Base-by-base conservation (phyloP, 1,284 basidiomycete genomes). In the Sporisorium graminicola region DNA sequence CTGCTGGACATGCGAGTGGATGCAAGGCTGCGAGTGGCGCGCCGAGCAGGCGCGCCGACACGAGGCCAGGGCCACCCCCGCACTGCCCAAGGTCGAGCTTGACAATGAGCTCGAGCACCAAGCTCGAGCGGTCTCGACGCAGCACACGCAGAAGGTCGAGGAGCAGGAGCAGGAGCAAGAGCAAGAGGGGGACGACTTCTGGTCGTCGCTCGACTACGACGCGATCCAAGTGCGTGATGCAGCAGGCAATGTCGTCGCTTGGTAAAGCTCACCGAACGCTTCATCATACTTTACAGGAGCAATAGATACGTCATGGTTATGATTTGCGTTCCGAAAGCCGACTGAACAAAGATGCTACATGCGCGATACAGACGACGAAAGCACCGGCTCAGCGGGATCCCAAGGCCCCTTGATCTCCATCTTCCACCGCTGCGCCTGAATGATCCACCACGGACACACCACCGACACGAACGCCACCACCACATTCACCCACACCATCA, bases 1-100 rank as follows among this genome's bases (percentile, higher is more conserved):
- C 2, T 85, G 83, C 40, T 69, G 74, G 63, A 63, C 58, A 6
- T 85, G 83, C 64, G 80, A 78, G 46, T 85, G 74, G 74, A 63
- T 62, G 3, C 64, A 81, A 4, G 78, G 70, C 0, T 85, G 83
- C 52, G 83, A 85, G 59, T 85, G 83, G 83, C 69, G 83, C 10
- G 57, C 46, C 0, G 7, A 24, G 13, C 66, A 74, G 33, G 22
- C 44, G 20, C 42, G 3, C 24, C 9, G 37, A 20, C 35, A 13
- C 51, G 22, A 27, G 18, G n/a, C 2, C 6, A 51, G 20, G n/a
- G n/a, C n/a, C n/a, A n/a, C n/a, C n/a, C n/a, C n/a, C n/a, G n/a
- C n/a, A n/a, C n/a, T n/a, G n/a, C n/a, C n/a, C n/a, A n/a, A n/a
- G n/a, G n/a, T n/a, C n/a, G n/a, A n/a, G n/a, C n/a, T n/a, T n/a